These are phyloP conservation scores for Pythium periplocum DNA, from an alignment of 352 stramenopile genomes.

Conservation along the genomic window DNA sequence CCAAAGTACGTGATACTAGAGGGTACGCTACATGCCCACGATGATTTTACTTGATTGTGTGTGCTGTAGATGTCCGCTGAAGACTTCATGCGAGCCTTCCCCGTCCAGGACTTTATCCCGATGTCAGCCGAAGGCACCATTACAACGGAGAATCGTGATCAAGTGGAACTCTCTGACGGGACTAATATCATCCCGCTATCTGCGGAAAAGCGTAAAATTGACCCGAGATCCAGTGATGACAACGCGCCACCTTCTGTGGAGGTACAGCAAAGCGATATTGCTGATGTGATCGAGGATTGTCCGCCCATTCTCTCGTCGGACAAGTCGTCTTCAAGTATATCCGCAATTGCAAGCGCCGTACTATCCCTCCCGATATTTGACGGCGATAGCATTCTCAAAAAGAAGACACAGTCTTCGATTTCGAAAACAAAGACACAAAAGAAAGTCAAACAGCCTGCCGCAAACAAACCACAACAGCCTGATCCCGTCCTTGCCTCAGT, in stretches of 20 bases:
- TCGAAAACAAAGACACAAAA: slow-evolving; percentile 9
- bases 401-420: slow-evolving; percentile 20
- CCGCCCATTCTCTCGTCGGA: too few species aligned
- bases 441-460: slow-evolving; percentile 3
- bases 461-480: background rate
- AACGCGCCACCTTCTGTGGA: too few species aligned
- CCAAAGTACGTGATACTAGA: too few species aligned
- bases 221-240: too few species aligned
- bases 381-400: slow-evolving; percentile 30
- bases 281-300: too few species aligned
- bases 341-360: slow-evolving; percentile 45
- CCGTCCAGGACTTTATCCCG: slow-evolving; percentile 69
- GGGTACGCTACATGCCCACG: too few species aligned
- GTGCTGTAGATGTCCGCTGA: slow-evolving; percentile 34
- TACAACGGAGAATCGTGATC: background rate
- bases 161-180: background rate
- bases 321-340: slow-evolving; percentile 5
- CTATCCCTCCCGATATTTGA: slow-evolving; percentile 44
- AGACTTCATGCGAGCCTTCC: slow-evolving; percentile 62
- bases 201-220: too few species aligned
- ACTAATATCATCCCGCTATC: background rate
- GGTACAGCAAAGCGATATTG: too few species aligned
- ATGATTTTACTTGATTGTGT: too few species aligned
- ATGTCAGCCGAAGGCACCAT: slow-evolving; percentile 5
- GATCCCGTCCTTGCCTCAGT: slow-evolving; percentile 15